Evolutionary conservation across 768 basidiomycete genomes (phyloP), one percentile per base, ranked within the genome.

Genomic region (Phlebiopsis flavidoalba): DNA sequence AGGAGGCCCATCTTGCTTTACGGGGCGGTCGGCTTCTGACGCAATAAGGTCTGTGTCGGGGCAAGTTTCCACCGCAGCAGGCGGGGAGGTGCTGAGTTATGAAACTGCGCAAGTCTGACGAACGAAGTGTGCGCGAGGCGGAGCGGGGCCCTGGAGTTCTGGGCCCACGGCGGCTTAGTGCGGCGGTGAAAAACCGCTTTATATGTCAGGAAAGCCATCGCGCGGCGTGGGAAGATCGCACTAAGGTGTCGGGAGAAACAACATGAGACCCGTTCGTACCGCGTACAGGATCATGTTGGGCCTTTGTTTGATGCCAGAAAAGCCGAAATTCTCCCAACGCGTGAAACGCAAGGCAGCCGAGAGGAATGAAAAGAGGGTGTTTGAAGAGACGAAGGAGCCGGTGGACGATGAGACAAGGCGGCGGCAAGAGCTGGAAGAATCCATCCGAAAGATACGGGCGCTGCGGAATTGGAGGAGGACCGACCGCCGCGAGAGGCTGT

Each of bases 391-490:
- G 6, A 11, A 36, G 35, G 50, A 59, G n/a, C 26, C 26, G 2
- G 21, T 52, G 3, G 49, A 51, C 19, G 58, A 50, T 10, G 58
- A 59, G 49, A 22, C n/a, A 3, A 8, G 12, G 49, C 19, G 58
- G 19, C 49, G 40, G 36, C 4, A 26, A 21, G 58, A 50, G 49
- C 49, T 59, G 14, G 48, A 15, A 19, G 58, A 59, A 22, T 51
- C 58, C 8, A 52, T 59, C 5, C 5, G 58, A n/a, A 59, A 40
- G 35, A 51, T 59, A 49, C 12, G 52, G 36, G 58, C 51, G 36
- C 5, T 59, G 37, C 12, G 36, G 5, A 37, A 49, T 2, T 40
- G 4, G 58, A 59, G 36, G 49, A 59, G 58, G 58, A n/a, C 58
- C 2, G 58, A 51, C 11, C 17, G 49, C 12, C 48, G 49, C n/a